Percentiles rank a stretch among this genome's conserved stretches.
These are phyloP conservation scores for Penicillium fuscoglaucum DNA, from an alignment of 2,329 filamentous ascomycete genomes.

Conservation along the genomic window DNA sequence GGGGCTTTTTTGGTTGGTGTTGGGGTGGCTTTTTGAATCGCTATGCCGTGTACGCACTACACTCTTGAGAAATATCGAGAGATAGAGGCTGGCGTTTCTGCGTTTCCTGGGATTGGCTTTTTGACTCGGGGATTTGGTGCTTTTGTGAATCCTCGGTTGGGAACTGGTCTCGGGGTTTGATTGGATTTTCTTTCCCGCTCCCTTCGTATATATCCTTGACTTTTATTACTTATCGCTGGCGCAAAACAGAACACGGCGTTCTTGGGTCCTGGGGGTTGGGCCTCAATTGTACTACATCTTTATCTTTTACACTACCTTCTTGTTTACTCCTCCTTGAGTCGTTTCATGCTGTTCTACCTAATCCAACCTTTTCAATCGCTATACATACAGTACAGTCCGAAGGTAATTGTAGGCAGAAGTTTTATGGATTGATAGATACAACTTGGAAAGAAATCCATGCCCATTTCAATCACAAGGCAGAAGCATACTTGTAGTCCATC, in stretches of 20 bases:
- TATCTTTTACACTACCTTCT: not conserved
- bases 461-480: not conserved
- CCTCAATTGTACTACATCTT: constrained; percentile 12
- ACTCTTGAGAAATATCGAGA: not conserved
- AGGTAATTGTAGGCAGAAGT: too few relatives aligned
- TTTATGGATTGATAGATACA: not conserved
- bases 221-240: constrained; percentile 14
- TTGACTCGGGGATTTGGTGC: not conserved
- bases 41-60: not conserved
- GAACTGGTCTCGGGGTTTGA: not conserved
- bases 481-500: not conserved
- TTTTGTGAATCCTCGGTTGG: not conserved
- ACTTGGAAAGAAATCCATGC: not conserved
- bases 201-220: constrained; percentile 17
- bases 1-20: not conserved
- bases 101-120: not conserved
- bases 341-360: not conserved
- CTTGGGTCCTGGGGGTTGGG: not conserved
- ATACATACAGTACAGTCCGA: too few relatives aligned
- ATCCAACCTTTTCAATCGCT: not conserved
- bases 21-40: not conserved
- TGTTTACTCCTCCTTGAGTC: not conserved
- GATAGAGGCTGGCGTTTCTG: not conserved
- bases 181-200: not conserved
- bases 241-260: constrained; percentile 18